Evolutionary conservation across 176 grass and related monocot species (phyloP).

Genomic region (Zoysia japonica): DNA sequence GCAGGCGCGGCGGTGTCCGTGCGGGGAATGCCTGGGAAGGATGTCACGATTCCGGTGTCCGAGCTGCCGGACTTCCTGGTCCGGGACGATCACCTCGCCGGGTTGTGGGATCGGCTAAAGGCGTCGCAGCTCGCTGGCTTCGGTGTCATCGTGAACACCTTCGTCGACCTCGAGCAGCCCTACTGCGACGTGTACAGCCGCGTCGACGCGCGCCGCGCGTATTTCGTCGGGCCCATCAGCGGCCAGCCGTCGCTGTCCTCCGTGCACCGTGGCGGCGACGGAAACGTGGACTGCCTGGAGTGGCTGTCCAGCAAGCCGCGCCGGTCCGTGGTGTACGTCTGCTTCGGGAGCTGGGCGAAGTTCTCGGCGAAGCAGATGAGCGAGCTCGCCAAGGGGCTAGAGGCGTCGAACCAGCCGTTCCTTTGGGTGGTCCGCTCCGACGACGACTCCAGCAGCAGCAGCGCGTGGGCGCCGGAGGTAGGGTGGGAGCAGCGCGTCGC

Average conservation of each 20-base stretch:
- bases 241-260: slow-evolving; percentile 11
- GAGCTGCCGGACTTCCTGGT: slow-evolving; percentile 76
- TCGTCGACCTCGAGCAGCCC: slow-evolving; percentile 51
- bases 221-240: slow-evolving; percentile 69
- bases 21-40: slow-evolving; percentile 48
- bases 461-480: slow-evolving; percentile 37
- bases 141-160: slow-evolving; percentile 79
- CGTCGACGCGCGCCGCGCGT: slow-evolving; percentile 60
- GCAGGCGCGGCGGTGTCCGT: slow-evolving; percentile 25
- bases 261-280: slow-evolving; percentile 36
- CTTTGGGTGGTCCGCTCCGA: slow-evolving; percentile 64
- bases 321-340: slow-evolving; percentile 63
- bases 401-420: slow-evolving; percentile 58
- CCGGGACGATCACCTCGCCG: slow-evolving; percentile 50
- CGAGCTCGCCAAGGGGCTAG: slow-evolving; percentile 77
- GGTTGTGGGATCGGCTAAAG: slow-evolving; percentile 51
- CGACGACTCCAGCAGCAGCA: not conserved
- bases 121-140: slow-evolving; percentile 56
- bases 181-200: slow-evolving; percentile 70
- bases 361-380: slow-evolving; percentile 41
- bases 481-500: slow-evolving; percentile 67
- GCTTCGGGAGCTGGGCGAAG: slow-evolving; percentile 86
- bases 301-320: slow-evolving; percentile 62
- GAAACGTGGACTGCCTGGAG: slow-evolving; percentile 42
- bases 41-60: slow-evolving; percentile 57